These are phyloP conservation scores for Picea sitchensis DNA, from an alignment of 75 land plant genomes.

Conservation along the genomic window DNA sequence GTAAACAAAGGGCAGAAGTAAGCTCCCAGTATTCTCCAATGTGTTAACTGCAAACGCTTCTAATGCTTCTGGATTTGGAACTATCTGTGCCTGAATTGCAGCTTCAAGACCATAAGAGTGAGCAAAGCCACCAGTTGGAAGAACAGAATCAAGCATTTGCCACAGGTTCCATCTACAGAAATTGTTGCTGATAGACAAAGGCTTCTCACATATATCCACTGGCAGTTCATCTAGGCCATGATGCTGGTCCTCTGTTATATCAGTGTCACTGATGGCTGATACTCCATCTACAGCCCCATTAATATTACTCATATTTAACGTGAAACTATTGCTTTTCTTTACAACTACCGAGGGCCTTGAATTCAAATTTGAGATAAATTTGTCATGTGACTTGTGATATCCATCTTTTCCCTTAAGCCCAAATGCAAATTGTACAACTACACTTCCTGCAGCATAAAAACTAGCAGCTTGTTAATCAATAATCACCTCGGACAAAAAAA, in stretches of 20 bases:
- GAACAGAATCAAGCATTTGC: slow-evolving; percentile 89
- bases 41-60: slow-evolving; percentile 37
- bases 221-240: neutral
- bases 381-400: neutral
- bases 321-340: neutral
- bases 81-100: slow-evolving; percentile 60
- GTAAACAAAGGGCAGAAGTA: slow-evolving; percentile 83
- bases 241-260: neutral
- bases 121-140: slow-evolving; percentile 96
- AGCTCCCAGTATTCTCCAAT: slow-evolving; percentile 67
- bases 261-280: neutral
- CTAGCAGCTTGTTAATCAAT: too few species aligned
- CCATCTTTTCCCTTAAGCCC: neutral
- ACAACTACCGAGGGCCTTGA: neutral
- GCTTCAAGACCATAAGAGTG: slow-evolving; percentile 93
- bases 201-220: neutral
- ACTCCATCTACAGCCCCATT: neutral
- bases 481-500: too few species aligned
- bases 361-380: neutral
- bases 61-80: slow-evolving; percentile 47
- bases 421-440: neutral
- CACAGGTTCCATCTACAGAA: slow-evolving; percentile 57
- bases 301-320: neutral
- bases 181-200: too few species aligned
- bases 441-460: neutral